Conservation (phyloP, 2,329 filamentous ascomycete species). For the Xylaria sp. region DNA sequence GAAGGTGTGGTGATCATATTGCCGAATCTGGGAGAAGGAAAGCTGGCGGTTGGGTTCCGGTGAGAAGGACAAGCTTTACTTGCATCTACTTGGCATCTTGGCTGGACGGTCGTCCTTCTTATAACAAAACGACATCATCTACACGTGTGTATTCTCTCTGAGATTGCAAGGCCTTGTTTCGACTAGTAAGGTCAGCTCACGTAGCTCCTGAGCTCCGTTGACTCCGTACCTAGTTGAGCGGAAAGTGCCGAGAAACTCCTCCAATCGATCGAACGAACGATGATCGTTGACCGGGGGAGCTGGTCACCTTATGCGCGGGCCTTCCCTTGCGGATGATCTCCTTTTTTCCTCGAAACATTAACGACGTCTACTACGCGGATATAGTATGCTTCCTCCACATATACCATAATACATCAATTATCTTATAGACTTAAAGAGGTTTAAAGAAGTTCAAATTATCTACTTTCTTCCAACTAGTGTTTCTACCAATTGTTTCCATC, state of each 20-base stretch:
- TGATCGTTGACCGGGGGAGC: background rate
- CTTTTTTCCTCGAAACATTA: background rate
- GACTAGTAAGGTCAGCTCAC: background rate
- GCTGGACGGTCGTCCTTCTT: constrained; percentile 14
- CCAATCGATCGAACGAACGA: constrained; percentile 25
- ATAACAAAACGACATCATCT: constrained; percentile 10
- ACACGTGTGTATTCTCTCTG: background rate
- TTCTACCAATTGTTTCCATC: background rate
- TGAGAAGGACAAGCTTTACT: constrained; percentile 18
- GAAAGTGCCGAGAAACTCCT: constrained; percentile 29
- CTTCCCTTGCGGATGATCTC: background rate
- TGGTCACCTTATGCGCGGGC: background rate
- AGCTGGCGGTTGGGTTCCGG: background rate
- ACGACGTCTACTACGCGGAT: background rate
- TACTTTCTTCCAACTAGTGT: background rate
- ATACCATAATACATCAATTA: background rate
- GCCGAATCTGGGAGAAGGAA: background rate
- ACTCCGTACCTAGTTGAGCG: constrained; percentile 7
- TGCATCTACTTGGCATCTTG: constrained; percentile 15
- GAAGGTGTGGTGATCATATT: constrained; percentile 25
- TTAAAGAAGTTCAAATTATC: background rate
- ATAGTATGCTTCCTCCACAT: background rate
- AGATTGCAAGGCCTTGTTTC: background rate
- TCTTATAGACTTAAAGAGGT: background rate
- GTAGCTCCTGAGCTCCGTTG: constrained; percentile 5